Conservation (phyloP, 257 asterid genomes). For the Osmanthus fragrans region DNA sequence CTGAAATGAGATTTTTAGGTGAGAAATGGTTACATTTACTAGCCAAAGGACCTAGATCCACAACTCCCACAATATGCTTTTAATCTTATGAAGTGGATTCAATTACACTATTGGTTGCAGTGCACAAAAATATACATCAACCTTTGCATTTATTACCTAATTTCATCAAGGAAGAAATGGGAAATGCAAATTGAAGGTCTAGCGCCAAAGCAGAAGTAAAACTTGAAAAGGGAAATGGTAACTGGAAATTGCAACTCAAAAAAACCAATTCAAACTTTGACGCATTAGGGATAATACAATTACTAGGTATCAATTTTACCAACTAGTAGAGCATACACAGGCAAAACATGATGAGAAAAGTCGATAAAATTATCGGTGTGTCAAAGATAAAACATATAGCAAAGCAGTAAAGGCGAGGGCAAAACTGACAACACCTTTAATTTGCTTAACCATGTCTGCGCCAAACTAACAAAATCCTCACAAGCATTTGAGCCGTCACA, state of each 20-base stretch:
- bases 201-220: not conserved
- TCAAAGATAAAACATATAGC: conserved; percentile 8
- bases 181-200: not conserved
- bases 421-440: conserved; percentile 56
- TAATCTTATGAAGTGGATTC: not conserved
- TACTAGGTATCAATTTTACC: not conserved
- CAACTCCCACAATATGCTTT: not conserved
- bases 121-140: not conserved
- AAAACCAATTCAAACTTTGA: not conserved
- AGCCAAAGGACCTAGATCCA: not conserved
- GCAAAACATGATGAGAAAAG: not conserved
- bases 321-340: not conserved
- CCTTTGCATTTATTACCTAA: too few relatives aligned
- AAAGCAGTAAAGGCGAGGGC: not conserved
- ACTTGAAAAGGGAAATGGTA: not conserved
- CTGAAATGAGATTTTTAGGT: not conserved
- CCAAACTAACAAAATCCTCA: conserved; percentile 81
- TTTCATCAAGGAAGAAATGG: not conserved
- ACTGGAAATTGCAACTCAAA: not conserved
- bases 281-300: not conserved
- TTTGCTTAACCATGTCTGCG: conserved; percentile 75
- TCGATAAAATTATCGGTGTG: not conserved
- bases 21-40: not conserved
- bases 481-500: conserved; percentile 71
- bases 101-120: not conserved